A percentile compares a stretch with the other conserved stretches of the same genome.
Conservation (phyloP, 2,329 filamentous ascomycete species). For the Cordyceps javanica region DNA sequence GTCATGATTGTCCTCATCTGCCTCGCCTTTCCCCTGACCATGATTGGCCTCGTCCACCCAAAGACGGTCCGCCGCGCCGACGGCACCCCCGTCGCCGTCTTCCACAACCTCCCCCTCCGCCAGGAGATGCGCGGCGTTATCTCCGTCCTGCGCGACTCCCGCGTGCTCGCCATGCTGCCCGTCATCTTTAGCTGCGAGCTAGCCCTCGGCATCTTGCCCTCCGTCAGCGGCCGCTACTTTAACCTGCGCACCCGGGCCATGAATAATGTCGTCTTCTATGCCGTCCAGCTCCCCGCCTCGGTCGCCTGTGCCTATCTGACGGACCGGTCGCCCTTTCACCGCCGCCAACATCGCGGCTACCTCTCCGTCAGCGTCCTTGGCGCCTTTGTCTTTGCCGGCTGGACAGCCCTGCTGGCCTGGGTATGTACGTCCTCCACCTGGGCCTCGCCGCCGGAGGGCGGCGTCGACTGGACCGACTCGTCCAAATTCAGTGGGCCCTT, state of each 20-base stretch:
- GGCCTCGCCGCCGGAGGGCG: conserved; percentile 6
- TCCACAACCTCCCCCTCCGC: conserved; percentile 12
- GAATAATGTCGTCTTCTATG: conserved; percentile 15
- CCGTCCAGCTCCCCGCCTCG: conserved; percentile 15
- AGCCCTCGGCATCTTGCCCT: conserved; percentile 12
- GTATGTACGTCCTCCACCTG: conserved; percentile 1
- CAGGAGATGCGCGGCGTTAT: conserved; percentile 14
- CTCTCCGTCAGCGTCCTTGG: conserved; percentile 11
- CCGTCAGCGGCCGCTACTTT: conserved; percentile 16
- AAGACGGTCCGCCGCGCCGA: conserved; percentile 18
- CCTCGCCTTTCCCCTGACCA: conserved; percentile 13
- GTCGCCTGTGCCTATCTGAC: conserved; percentile 12
- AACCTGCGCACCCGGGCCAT: conserved; percentile 16
- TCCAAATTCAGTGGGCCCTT: conserved; percentile 12
- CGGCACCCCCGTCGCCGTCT: conserved; percentile 14
- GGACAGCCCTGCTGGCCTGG: conserved; percentile 10
- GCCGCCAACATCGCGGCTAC: conserved; percentile 3
- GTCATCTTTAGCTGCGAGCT: conserved; percentile 17
- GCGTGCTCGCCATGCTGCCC: conserved; percentile 15
- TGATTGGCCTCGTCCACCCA: conserved; percentile 18
- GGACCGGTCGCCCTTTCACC: conserved; percentile 6
- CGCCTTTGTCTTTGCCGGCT: conserved; percentile 9
- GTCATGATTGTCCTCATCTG: conserved; percentile 15
- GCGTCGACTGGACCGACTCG: conserved; percentile 14
- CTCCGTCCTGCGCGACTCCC: conserved; percentile 11